Percentiles rank a stretch among this genome's conserved stretches.
Evolutionary conservation across 1,284 basidiomycete genomes (phyloP).

Genomic region (Xanthoconium separans): DNA sequence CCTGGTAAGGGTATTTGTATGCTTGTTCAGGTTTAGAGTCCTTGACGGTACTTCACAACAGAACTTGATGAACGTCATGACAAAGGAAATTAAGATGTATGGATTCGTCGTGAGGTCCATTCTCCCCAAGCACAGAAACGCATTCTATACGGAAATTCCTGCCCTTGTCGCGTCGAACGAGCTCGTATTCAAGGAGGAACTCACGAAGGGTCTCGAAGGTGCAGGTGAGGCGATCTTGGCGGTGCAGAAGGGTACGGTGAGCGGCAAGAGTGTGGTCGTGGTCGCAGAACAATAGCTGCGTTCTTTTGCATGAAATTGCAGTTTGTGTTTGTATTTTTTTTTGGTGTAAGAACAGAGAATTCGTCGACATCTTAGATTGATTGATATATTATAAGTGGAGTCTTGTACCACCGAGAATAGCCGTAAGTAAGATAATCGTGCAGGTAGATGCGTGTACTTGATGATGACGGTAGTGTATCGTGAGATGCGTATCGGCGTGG

Average conservation of each 20-base stretch:
- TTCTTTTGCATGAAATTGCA: neutral
- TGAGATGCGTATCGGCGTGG: conserved; percentile 6
- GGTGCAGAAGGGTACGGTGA: conserved; percentile 9
- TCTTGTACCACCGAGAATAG: conserved; percentile 18
- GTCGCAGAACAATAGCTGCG: conserved; percentile 10
- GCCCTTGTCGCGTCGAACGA: conserved; percentile 3
- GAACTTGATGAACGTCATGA: conserved; percentile 7
- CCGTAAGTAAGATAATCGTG: conserved; percentile 25
- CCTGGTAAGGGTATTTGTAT: neutral
- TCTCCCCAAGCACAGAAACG: conserved; percentile 3
- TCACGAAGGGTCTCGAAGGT: conserved; percentile 5
- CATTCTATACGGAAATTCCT: conserved; percentile 6
- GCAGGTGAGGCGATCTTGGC: conserved; percentile 8
- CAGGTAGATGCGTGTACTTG: conserved; percentile 7
- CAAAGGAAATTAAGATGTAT: conserved; percentile 11
- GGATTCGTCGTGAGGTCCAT: conserved; percentile 3
- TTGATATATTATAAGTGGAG: conserved; percentile 21
- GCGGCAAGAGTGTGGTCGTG: conserved; percentile 2
- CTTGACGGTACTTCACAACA: neutral
- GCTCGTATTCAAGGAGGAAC: conserved; percentile 9
- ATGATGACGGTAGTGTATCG: conserved; percentile 1
- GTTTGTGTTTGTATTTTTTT: neutral
- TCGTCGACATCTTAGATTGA: neutral
- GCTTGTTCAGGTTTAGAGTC: no score
- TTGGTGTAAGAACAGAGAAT: neutral